phyloP scores from a whole-genome alignment of 148 eudicot species.

The Camellia sinensis region DNA sequence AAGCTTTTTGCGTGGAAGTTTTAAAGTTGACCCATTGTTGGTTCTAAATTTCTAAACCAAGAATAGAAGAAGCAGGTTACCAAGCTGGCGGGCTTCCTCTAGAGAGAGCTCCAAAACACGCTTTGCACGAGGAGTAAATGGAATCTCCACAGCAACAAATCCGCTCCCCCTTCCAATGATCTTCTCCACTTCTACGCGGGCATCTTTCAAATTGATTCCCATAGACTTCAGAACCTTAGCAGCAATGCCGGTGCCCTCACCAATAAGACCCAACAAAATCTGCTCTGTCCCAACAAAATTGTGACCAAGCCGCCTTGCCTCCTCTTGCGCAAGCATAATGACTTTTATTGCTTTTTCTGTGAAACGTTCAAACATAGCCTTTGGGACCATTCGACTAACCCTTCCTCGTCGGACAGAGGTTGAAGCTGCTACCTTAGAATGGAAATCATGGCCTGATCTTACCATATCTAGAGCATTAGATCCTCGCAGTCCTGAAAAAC shows the following conservation, averaged over 20 bases:
- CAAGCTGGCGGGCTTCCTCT: constrained; percentile 92
- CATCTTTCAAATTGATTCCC: constrained; percentile 94
- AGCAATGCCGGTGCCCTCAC: constrained; percentile 99
- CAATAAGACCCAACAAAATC: constrained; percentile 86
- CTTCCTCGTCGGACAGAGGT: constrained; percentile 44
- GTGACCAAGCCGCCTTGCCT: constrained; percentile 87
- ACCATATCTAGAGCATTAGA: constrained; percentile 61
- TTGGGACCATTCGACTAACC: constrained; percentile 48
- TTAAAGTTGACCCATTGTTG: neutral
- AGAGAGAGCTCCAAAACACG: constrained; percentile 89
- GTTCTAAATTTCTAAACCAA: neutral
- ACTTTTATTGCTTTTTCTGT: constrained; percentile 96
- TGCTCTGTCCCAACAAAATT: constrained; percentile 96
- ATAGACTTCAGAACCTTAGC: constrained; percentile 95
- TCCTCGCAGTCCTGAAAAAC: constrained; percentile 66
- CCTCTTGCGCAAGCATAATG: constrained; percentile 97
- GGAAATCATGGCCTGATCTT: constrained; percentile 42
- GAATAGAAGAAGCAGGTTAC: constrained; percentile 30
- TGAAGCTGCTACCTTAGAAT: constrained; percentile 54
- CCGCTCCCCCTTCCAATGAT: constrained; percentile 96
- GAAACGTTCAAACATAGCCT: constrained; percentile 93
- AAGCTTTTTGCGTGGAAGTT: neutral
- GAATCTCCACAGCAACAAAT: constrained; percentile 88
- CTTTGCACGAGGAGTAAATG: constrained; percentile 94
- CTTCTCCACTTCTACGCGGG: constrained; percentile 95